A percentile compares a stretch with the other conserved stretches of the same genome.
Conservation (phyloP, 1,284 basidiomycete species). For the Fereydounia khargensis region DNA sequence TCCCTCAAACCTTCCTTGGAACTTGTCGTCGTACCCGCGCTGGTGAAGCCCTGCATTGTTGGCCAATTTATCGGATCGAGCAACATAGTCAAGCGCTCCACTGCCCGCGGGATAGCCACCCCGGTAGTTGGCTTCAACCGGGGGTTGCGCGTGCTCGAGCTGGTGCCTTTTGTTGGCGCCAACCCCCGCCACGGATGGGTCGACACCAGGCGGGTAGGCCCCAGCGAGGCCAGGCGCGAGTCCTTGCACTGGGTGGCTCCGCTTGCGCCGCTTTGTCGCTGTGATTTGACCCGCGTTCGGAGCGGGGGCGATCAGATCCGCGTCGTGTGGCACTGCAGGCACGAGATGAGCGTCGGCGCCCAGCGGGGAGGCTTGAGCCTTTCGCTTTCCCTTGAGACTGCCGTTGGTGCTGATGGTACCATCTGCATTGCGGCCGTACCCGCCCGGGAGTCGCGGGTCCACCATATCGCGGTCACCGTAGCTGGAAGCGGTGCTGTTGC, state of each 20-base stretch:
- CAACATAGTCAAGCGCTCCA: constrained; percentile 24
- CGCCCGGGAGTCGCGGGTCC: constrained; percentile 21
- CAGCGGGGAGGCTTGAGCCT: constrained; percentile 17
- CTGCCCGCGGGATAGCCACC: constrained; percentile 31
- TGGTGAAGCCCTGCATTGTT: constrained; percentile 16
- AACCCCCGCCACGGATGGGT: background rate
- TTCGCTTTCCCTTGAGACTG: constrained; percentile 29
- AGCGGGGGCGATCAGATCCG: constrained; percentile 29
- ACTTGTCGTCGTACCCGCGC: constrained; percentile 25
- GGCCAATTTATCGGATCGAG: constrained; percentile 19
- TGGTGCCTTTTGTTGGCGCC: constrained; percentile 14
- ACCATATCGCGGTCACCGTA: background rate
- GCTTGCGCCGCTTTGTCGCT: constrained; percentile 22
- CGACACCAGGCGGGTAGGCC: background rate
- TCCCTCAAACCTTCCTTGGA: too few relatives aligned
- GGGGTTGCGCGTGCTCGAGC: constrained; percentile 13
- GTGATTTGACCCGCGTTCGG: constrained; percentile 4
- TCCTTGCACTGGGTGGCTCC: constrained; percentile 19
- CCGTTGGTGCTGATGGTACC: too few relatives aligned
- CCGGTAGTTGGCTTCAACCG: constrained; percentile 28
- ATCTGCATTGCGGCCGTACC: constrained; percentile 2
- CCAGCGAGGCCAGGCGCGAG: constrained; percentile 4
- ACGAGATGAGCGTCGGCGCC: constrained; percentile 7
- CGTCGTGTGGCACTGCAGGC: constrained; percentile 23
- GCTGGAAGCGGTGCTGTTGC: constrained; percentile 9